Conservation (phyloP, 805 yeast species). For the Komagataella ulmi region DNA sequence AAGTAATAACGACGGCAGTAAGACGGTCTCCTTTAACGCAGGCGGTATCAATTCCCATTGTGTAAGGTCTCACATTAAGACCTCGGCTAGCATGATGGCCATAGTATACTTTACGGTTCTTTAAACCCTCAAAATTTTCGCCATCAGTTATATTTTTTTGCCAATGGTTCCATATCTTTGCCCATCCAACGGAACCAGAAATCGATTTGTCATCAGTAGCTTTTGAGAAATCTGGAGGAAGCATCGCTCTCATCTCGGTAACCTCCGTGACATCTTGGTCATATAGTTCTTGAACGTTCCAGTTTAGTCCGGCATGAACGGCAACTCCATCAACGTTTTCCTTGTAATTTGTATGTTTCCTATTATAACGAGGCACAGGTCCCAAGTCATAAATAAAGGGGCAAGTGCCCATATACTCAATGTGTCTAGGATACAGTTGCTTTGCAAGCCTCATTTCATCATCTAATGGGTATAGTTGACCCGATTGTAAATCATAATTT, state of each 20-base stretch:
- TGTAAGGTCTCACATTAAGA: slow-evolving; percentile 43
- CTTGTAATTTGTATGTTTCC: slow-evolving; percentile 7
- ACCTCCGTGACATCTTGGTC: slow-evolving; percentile 51
- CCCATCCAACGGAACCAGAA: slow-evolving; percentile 17
- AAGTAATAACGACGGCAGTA: background rate
- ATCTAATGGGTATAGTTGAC: slow-evolving; percentile 18
- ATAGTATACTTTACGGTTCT: slow-evolving; percentile 38
- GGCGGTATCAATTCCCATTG: slow-evolving; percentile 74
- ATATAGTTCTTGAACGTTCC: slow-evolving; percentile 38
- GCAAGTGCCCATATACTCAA: slow-evolving; percentile 45
- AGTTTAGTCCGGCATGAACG: slow-evolving; percentile 74
- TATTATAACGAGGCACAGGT: slow-evolving; percentile 31
- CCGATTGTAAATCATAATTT: no score
- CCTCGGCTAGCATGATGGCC: slow-evolving; percentile 88
- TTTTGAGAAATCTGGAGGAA: slow-evolving; percentile 47
- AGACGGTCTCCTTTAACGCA: slow-evolving; percentile 36
- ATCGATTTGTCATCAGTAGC: slow-evolving; percentile 33
- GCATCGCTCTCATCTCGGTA: slow-evolving; percentile 55
- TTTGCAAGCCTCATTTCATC: slow-evolving; percentile 34
- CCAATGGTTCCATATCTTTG: slow-evolving; percentile 16
- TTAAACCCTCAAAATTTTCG: background rate
- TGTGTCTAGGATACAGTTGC: slow-evolving; percentile 44
- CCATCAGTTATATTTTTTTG: slow-evolving; percentile 6
- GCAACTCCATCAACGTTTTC: slow-evolving; percentile 32
- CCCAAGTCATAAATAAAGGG: slow-evolving; percentile 56